Percentiles rank a stretch among this genome's conserved stretches.
Evolutionary conservation across 805 yeast genomes (phyloP).

Genomic region (Schwanniomyces vanrijiae): DNA sequence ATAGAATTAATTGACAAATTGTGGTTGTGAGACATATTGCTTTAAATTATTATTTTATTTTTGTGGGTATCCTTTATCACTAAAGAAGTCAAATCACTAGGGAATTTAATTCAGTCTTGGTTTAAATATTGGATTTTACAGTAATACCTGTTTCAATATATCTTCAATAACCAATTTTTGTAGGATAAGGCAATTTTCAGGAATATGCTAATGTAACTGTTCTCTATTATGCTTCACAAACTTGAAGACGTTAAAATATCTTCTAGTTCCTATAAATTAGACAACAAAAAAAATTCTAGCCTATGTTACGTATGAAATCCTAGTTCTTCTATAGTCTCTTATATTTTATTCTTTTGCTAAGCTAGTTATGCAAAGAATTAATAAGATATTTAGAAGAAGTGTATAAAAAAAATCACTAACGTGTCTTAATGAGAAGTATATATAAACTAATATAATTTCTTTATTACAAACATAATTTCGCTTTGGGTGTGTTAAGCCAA

Average conservation of each 20-base stretch:
- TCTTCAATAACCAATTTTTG: background rate
- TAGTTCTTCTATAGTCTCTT: background rate
- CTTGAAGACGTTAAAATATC: background rate
- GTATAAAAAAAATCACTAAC: background rate
- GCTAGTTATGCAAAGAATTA: background rate
- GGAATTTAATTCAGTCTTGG: background rate
- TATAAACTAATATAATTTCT: background rate
- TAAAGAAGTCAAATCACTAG: background rate
- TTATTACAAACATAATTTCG: background rate
- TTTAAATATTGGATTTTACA: background rate
- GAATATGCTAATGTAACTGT: background rate
- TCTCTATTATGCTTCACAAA: background rate
- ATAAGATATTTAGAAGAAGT: background rate
- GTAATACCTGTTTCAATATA: background rate
- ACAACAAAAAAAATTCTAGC: background rate
- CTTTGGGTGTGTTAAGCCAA: slow-evolving; percentile 2
- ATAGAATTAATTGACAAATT: slow-evolving; percentile 44
- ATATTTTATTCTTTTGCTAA: background rate
- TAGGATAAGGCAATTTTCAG: background rate
- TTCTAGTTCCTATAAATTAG: background rate
- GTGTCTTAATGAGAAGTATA: background rate
- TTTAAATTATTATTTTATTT: background rate
- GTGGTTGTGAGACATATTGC: slow-evolving; percentile 20
- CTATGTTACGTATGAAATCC: background rate
- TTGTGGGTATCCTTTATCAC: background rate